Percentiles rank a stretch among this genome's conserved stretches.
phyloP scores from a whole-genome alignment of 345 rosid genomes.

The Murraya paniculata region DNA sequence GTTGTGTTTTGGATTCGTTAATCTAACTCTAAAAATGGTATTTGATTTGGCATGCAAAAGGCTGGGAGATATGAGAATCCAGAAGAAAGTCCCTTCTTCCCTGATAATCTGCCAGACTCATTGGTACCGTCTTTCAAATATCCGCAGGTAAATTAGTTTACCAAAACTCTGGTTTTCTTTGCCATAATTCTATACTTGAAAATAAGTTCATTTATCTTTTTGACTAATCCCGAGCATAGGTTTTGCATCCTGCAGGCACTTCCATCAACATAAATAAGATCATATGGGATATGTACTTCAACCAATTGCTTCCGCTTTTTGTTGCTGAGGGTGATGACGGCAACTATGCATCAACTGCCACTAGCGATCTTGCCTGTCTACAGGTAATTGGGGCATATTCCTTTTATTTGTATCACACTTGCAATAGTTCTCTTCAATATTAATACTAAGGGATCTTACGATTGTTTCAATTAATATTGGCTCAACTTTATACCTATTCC shows the following conservation, averaged over 20 bases:
- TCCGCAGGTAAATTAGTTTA: slow-evolving; percentile 40
- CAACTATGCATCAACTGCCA: slow-evolving; percentile 67
- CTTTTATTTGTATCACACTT: not conserved
- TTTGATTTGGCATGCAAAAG: slow-evolving; percentile 30
- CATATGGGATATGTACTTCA: slow-evolving; percentile 67
- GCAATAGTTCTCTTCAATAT: not conserved
- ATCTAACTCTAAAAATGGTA: not conserved
- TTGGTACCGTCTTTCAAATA: slow-evolving; percentile 35
- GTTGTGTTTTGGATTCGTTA: not conserved
- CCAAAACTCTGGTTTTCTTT: slow-evolving; percentile 2
- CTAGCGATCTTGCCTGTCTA: slow-evolving; percentile 65
- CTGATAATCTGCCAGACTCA: slow-evolving; percentile 47
- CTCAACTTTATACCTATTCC: not conserved
- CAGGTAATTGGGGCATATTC: slow-evolving; percentile 43
- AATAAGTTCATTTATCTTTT: not conserved
- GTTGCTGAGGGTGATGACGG: slow-evolving; percentile 73
- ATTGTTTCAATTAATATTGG: not conserved
- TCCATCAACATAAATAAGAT: slow-evolving; percentile 58
- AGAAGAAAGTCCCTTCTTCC: slow-evolving; percentile 85
- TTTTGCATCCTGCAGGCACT: slow-evolving; percentile 58
- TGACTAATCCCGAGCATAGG: slow-evolving; percentile 31
- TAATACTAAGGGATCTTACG: not conserved
- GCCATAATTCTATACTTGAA: not conserved
- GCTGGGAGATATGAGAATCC: slow-evolving; percentile 76
- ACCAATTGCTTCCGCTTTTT: slow-evolving; percentile 69